Conservation (phyloP, 345 rosid species). For the Gossypium rotundifolium region DNA sequence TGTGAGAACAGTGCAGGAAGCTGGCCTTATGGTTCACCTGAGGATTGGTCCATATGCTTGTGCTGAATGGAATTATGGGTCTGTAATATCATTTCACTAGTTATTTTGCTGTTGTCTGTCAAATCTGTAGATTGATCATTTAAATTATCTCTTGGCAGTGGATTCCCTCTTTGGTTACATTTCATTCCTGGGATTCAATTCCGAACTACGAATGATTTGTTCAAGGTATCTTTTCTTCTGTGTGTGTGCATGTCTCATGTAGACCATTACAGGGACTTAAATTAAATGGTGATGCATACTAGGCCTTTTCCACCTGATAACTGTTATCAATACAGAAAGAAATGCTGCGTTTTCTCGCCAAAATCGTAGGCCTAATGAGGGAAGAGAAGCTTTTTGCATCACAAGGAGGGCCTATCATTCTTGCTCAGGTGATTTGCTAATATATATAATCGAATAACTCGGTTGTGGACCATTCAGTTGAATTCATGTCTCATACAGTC, state of each 20-base stretch:
- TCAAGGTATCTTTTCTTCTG: slow-evolving; percentile 31
- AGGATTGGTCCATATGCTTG: slow-evolving; percentile 75
- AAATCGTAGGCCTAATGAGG: slow-evolving; percentile 51
- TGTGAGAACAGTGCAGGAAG: slow-evolving; percentile 50
- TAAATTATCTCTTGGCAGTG: slow-evolving; percentile 27
- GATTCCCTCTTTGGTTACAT: slow-evolving; percentile 68
- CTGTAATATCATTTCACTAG: not conserved
- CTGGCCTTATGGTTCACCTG: slow-evolving; percentile 58
- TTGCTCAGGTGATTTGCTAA: slow-evolving; percentile 44
- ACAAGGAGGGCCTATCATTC: slow-evolving; percentile 70
- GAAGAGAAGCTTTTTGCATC: slow-evolving; percentile 54
- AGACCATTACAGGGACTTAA: not conserved
- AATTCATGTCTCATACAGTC: not conserved
- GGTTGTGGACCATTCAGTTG: not conserved
- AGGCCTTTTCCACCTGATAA: not conserved
- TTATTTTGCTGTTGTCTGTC: not conserved
- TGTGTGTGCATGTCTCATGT: not conserved
- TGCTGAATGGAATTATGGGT: slow-evolving; percentile 81
- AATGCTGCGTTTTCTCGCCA: slow-evolving; percentile 44
- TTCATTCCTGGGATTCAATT: slow-evolving; percentile 69
- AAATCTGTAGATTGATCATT: not conserved
- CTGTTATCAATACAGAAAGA: slow-evolving; percentile 28
- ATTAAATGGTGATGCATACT: not conserved
- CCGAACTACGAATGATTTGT: slow-evolving; percentile 44
- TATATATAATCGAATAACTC: not conserved